phyloP scores from a whole-genome alignment of 2,329 filamentous ascomycete genomes.

The Truncatella angustata region DNA sequence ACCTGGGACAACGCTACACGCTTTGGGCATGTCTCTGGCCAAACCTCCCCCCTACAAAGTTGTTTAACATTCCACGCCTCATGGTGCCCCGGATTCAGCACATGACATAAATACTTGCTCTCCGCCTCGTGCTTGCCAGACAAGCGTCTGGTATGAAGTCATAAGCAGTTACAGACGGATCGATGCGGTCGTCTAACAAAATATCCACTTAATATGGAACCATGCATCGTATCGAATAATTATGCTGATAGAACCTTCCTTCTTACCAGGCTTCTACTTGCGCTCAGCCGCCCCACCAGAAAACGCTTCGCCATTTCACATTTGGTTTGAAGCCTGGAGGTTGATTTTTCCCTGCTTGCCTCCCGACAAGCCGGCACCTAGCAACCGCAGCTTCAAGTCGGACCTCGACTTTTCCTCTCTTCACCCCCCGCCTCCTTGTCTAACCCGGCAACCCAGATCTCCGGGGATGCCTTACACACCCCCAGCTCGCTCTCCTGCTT shows the following conservation, averaged over 20 bases:
- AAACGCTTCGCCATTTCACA: constrained; percentile 15
- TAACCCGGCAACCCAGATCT: constrained; percentile 25
- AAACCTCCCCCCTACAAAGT: neutral
- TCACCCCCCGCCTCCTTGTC: constrained; percentile 21
- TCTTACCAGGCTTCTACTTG: constrained; percentile 26
- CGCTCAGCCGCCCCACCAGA: constrained; percentile 21
- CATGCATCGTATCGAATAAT: constrained; percentile 20
- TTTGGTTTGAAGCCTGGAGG: constrained; percentile 25
- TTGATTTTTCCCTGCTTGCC: constrained; percentile 28
- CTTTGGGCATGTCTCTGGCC: constrained; percentile 9
- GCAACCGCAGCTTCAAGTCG: constrained; percentile 22
- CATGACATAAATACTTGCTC: constrained; percentile 21
- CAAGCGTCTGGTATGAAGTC: constrained; percentile 9
- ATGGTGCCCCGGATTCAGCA: constrained; percentile 15
- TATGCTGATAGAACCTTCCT: constrained; percentile 26
- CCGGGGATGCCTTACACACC: constrained; percentile 84
- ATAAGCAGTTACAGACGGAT: constrained; percentile 4
- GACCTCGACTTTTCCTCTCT: constrained; percentile 19
- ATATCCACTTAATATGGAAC: constrained; percentile 24
- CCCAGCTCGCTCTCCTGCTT: constrained; percentile 65
- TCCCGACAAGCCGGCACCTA: constrained; percentile 21
- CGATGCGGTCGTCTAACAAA: neutral
- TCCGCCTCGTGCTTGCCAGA: constrained; percentile 9
- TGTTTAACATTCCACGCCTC: constrained; percentile 12
- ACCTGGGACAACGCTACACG: constrained; percentile 28